Evolutionary conservation across 805 yeast species (phyloP).

Genomic region (Kluyveromyces dobzhanskii): DNA sequence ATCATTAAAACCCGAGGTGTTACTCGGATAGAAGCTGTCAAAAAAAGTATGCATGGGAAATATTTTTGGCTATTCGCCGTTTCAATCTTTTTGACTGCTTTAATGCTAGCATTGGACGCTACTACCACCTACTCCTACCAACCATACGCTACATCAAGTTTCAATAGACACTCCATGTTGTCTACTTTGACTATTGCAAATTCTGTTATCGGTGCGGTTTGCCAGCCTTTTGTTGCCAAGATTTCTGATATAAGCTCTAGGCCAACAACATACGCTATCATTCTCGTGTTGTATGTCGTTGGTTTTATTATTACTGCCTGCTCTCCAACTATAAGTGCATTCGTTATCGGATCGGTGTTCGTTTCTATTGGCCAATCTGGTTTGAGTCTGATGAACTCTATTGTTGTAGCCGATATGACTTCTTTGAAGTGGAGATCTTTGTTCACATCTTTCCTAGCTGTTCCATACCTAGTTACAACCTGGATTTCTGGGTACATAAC

Average conservation of each 20-base stretch:
- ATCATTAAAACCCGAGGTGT: constrained; percentile 19
- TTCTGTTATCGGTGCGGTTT: constrained; percentile 51
- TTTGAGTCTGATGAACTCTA: constrained; percentile 42
- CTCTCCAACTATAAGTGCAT: constrained; percentile 41
- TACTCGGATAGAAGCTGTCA: constrained; percentile 22
- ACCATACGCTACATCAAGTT: constrained; percentile 44
- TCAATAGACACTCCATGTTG: constrained; percentile 39
- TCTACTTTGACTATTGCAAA: constrained; percentile 46
- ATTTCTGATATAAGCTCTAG: constrained; percentile 52
- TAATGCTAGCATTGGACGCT: constrained; percentile 30
- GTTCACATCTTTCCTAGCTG: constrained; percentile 52
- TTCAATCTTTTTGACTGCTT: constrained; percentile 29
- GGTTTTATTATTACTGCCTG: constrained; percentile 51
- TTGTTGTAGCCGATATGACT: constrained; percentile 54
- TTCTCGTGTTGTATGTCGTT: constrained; percentile 40
- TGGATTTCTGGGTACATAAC: constrained; percentile 58
- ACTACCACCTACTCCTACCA: constrained; percentile 38
- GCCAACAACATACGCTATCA: constrained; percentile 36
- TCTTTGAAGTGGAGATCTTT: constrained; percentile 57
- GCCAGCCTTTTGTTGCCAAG: constrained; percentile 49
- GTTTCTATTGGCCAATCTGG: constrained; percentile 50
- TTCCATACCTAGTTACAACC: constrained; percentile 62
- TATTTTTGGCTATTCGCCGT: constrained; percentile 8
- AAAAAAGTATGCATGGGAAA: constrained; percentile 12
- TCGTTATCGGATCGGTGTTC: constrained; percentile 48